Percentiles rank a stretch among this genome's conserved stretches.
phyloP scores from a whole-genome alignment of 1,139 yeast species.

The Geotrichum histeridarum region DNA sequence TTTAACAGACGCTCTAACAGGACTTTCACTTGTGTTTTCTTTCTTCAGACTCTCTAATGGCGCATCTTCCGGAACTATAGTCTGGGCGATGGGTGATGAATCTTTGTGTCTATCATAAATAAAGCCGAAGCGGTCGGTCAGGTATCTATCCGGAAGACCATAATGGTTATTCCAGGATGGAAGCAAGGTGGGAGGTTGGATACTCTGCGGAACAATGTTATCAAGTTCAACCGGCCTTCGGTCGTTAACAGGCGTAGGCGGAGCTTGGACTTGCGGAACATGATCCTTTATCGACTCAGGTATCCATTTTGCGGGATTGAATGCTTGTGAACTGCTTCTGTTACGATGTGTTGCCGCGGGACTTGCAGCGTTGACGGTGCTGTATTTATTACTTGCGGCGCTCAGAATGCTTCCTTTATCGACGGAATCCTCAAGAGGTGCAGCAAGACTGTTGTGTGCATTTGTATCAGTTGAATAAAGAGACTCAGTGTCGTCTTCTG shows the following conservation, averaged over 20 bases:
- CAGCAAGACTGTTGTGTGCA: neutral
- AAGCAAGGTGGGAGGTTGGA: conserved; percentile 38
- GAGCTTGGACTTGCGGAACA: conserved; percentile 28
- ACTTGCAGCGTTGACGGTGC: neutral
- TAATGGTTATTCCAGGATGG: conserved; percentile 32
- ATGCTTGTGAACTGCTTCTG: conserved; percentile 20
- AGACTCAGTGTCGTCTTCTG: conserved; percentile 16
- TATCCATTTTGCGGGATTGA: conserved; percentile 25
- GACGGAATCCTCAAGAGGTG: conserved; percentile 5
- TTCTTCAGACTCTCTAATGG: neutral
- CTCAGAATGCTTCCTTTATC: conserved; percentile 16
- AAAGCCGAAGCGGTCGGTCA: conserved; percentile 51
- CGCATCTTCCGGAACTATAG: neutral
- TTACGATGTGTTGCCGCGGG: conserved; percentile 1
- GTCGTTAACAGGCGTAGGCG: conserved; percentile 17
- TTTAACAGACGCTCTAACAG: conserved; percentile 1
- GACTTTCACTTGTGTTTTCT: neutral
- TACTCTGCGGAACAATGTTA: conserved; percentile 37
- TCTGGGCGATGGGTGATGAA: neutral
- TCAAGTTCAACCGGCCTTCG: conserved; percentile 48
- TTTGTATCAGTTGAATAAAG: conserved; percentile 10
- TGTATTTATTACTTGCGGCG: neutral
- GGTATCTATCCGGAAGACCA: conserved; percentile 29
- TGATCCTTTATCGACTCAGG: conserved; percentile 29
- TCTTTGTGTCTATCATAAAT: conserved; percentile 33